phyloP scores from a whole-genome alignment of 1,139 yeast genomes.

The Dujonia santamariae region DNA sequence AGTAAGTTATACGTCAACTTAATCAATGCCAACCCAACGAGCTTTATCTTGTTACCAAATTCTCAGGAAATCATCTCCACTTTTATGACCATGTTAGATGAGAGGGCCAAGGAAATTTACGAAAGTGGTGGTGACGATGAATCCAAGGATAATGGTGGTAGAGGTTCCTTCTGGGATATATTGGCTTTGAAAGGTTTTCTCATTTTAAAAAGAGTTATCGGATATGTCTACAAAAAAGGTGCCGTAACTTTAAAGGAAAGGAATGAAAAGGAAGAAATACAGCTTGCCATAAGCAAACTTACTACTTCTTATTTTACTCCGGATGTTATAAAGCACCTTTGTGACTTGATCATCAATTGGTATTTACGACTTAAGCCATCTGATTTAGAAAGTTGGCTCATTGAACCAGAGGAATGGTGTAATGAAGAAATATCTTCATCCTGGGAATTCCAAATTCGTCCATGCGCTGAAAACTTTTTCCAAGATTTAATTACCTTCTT shows the following conservation, averaged over 20 bases:
- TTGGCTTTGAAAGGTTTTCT: conserved; percentile 69
- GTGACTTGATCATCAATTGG: conserved; percentile 67
- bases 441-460: conserved; percentile 82
- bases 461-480: conserved; percentile 84
- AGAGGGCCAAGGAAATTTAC: conserved; percentile 61
- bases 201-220: conserved; percentile 62
- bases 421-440: conserved; percentile 66
- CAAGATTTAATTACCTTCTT: conserved; percentile 70
- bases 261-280: conserved; percentile 60
- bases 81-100: conserved; percentile 56
- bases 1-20: conserved; percentile 68
- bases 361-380: conserved; percentile 69
- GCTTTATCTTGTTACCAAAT: conserved; percentile 67
- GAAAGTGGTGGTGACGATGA: conserved; percentile 19
- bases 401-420: conserved; percentile 92
- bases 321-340: conserved; percentile 51
- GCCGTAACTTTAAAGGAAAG: conserved; percentile 63
- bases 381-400: conserved; percentile 77
- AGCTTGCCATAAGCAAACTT: conserved; percentile 51
- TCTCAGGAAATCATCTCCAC: conserved; percentile 58
- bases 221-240: conserved; percentile 63
- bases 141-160: no score
- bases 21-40: conserved; percentile 58
- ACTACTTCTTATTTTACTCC: conserved; percentile 56
- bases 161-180: conserved; percentile 68